These are phyloP conservation scores for Boletus sp. DNA, from an alignment of 768 basidiomycete species.

Conservation along the genomic window DNA sequence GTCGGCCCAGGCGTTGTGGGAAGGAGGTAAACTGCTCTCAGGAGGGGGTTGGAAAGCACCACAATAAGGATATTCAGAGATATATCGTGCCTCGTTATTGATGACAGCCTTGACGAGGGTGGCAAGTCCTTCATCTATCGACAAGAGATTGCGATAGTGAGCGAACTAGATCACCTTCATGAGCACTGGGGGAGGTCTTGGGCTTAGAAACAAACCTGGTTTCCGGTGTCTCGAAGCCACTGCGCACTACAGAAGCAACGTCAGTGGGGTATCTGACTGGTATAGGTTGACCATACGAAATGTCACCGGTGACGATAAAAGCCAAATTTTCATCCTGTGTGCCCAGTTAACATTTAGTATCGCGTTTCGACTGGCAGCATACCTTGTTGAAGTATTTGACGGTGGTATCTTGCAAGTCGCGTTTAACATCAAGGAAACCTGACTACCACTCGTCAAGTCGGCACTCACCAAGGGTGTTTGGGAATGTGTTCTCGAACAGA, in stretches of 20 bases:
- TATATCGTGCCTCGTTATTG: slow-evolving; percentile 74
- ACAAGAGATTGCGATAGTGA: slow-evolving; percentile 59
- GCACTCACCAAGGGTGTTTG: slow-evolving; percentile 68
- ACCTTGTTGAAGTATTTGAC: slow-evolving; percentile 72
- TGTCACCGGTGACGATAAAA: slow-evolving; percentile 80
- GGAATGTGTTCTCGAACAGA: slow-evolving; percentile 79
- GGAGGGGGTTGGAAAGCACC: slow-evolving; percentile 80
- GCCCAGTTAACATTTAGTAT: slow-evolving; percentile 3
- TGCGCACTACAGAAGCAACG: slow-evolving; percentile 51
- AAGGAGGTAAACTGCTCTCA: slow-evolving; percentile 62
- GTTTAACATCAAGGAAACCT: not conserved
- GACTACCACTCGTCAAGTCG: not conserved
- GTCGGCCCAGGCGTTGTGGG: slow-evolving; percentile 66
- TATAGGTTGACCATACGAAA: slow-evolving; percentile 51
- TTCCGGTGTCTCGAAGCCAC: slow-evolving; percentile 80
- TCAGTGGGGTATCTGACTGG: slow-evolving; percentile 4
- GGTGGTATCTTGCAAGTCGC: slow-evolving; percentile 56
- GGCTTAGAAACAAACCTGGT: slow-evolving; percentile 48
- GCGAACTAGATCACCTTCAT: slow-evolving; percentile 49
- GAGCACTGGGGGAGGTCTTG: not conserved
- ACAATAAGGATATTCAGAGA: slow-evolving; percentile 72
- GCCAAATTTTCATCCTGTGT: slow-evolving; percentile 64
- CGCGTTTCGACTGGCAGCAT: not conserved
- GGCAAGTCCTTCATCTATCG: slow-evolving; percentile 55
- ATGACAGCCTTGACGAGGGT: slow-evolving; percentile 76